These are phyloP conservation scores for Metarhizium humberi DNA, from an alignment of 2,329 filamentous ascomycete genomes.

Conservation along the genomic window DNA sequence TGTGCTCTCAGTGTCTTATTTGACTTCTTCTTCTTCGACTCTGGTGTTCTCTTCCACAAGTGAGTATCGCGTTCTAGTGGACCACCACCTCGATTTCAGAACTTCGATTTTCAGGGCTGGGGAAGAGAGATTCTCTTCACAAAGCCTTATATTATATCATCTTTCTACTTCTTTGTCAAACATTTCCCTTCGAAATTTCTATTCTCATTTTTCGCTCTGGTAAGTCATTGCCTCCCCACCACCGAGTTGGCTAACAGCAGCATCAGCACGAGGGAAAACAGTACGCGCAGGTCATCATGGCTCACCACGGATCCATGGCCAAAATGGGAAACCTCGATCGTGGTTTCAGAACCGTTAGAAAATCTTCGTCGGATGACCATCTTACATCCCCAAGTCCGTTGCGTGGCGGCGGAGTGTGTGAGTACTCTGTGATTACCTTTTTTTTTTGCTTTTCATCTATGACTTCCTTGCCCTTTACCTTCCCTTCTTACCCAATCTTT, in stretches of 20 bases:
- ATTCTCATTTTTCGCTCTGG: not conserved
- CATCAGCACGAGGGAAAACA: not conserved
- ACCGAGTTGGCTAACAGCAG: not conserved
- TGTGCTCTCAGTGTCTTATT: not conserved
- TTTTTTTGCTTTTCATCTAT: not conserved
- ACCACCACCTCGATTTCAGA: not conserved
- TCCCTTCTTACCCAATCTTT: not conserved
- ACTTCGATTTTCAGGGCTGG: not conserved
- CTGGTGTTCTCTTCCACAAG: not conserved
- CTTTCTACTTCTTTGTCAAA: not conserved
- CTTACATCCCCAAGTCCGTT: not conserved
- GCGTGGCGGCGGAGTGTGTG: not conserved
- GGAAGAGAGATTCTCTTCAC: not conserved
- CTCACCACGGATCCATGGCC: not conserved
- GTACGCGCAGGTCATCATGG: not conserved
- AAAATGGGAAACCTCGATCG: not conserved
- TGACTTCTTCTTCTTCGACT: not conserved
- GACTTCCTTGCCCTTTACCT: not conserved
- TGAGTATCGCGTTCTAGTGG: not conserved
- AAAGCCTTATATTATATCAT: not conserved
- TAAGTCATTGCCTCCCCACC: not conserved
- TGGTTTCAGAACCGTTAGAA: conserved; percentile 2
- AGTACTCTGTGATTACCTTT: not conserved
- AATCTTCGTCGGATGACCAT: not conserved
- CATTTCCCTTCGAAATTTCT: not conserved